Evolutionary conservation across 2,329 filamentous ascomycete species (phyloP), one percentile per base, ranked within the genome.

Genomic region (Leptographium procerum): DNA sequence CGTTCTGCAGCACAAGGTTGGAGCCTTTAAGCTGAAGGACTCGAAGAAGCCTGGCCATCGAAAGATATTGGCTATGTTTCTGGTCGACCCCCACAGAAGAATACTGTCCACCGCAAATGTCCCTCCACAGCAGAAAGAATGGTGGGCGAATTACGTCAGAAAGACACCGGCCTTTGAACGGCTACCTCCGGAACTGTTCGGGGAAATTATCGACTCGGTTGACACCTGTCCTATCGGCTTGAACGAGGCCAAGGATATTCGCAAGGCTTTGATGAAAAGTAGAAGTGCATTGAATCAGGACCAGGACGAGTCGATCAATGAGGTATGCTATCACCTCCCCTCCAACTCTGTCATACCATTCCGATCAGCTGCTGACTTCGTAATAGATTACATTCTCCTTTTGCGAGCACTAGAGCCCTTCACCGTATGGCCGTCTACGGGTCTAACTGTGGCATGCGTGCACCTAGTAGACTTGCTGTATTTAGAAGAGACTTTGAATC

Each of bases 11-110:
- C 75, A 84, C 65, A 66, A 73, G 54, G 75, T 83, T 19, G 66
- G 74, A 48, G 66, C 77, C 2, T 82, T 84, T 68, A 61, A 69
- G 16, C 72, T 83, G 11, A 64, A 65, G 31, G 78, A 86, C 61
- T 65, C 65, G 0, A 75, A 74, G 0, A 76, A 74, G 58, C 74
- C 78, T 0, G 82, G 82, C 2, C 77, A 84, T 64, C 71, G 78
- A 16, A 77, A 79, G 62, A 77, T 85, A 57, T 68, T 85, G 0
- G 78, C 77, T 0, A 70, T 86, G 45, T 85, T 78, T 65, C 72
- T 86, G 2, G 76, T 86, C 2, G 82, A 86, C 62, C 82, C 82
- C 0, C 65, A 75, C 33, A 64, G 69, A 6, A 73, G 74, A 8
- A 72, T 85, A 54, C 71, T 80, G 11, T 82, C 69, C 3, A 70